phyloP scores from a whole-genome alignment of 1,139 yeast genomes.

The Pichia sp. region DNA sequence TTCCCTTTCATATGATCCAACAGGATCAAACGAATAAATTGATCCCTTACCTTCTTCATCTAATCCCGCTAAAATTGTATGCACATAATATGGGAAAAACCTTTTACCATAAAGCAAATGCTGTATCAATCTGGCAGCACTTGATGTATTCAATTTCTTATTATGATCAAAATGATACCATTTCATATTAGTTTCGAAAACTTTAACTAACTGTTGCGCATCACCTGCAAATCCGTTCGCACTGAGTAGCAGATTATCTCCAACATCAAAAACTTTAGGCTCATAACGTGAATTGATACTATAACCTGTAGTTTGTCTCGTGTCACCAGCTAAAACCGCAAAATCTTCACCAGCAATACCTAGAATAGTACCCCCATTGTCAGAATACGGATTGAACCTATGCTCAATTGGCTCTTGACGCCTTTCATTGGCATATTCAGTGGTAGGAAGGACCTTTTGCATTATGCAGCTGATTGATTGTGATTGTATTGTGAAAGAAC shows the following conservation, averaged over 20 bases:
- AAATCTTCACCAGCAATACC: constrained; percentile 98
- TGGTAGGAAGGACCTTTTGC: constrained; percentile 24
- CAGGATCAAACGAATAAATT: constrained; percentile 93
- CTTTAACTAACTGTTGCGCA: constrained; percentile 75
- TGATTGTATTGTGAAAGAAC: background rate
- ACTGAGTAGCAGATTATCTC: constrained; percentile 79
- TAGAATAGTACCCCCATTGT: constrained; percentile 94
- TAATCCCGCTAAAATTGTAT: constrained; percentile 88
- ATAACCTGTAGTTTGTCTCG: constrained; percentile 92
- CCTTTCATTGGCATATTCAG: constrained; percentile 29
- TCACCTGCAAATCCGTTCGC: constrained; percentile 98
- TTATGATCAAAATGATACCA: constrained; percentile 89
- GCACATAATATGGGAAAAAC: constrained; percentile 94
- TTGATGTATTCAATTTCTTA: constrained; percentile 55
- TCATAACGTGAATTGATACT: constrained; percentile 89
- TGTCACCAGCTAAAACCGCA: constrained; percentile 95
- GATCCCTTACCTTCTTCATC: constrained; percentile 95
- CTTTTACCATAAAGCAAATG: constrained; percentile 87
- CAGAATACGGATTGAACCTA: constrained; percentile 90
- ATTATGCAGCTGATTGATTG: too few species aligned
- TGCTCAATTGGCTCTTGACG: constrained; percentile 67
- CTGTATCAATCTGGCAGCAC: constrained; percentile 89
- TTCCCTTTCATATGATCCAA: constrained; percentile 95
- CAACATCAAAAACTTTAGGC: constrained; percentile 83
- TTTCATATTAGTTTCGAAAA: constrained; percentile 69